phyloP scores from a whole-genome alignment of 2,329 filamentous ascomycete species.

The Metarhizium guizhouense region DNA sequence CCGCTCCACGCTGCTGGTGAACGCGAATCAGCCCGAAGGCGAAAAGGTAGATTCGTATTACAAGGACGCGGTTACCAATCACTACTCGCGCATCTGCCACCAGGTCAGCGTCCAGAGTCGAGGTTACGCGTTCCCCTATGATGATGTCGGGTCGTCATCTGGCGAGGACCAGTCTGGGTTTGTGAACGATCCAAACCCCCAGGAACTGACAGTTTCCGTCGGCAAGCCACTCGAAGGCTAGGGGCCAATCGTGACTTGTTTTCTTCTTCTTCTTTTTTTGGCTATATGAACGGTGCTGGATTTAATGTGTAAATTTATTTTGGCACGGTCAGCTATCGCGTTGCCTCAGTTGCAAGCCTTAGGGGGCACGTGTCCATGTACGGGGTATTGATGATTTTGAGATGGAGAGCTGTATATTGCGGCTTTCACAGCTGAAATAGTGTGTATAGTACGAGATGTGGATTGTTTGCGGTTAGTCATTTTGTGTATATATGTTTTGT shows the following conservation, averaged over 20 bases:
- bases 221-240: slow-evolving; percentile 28
- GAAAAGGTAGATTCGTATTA: slow-evolving; percentile 45
- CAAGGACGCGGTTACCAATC: slow-evolving; percentile 46
- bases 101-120: slow-evolving; percentile 46
- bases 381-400: neutral
- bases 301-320: neutral
- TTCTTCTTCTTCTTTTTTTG: neutral
- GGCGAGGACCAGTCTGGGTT: slow-evolving; percentile 53
- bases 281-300: neutral
- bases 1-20: slow-evolving; percentile 55
- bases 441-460: no score
- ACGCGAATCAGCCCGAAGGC: slow-evolving; percentile 42
- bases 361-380: neutral
- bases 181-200: slow-evolving; percentile 47
- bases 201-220: slow-evolving; percentile 46
- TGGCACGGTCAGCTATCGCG: neutral
- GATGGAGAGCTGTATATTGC: neutral
- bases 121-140: slow-evolving; percentile 65
- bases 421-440: no score
- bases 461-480: neutral
- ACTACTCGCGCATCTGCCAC: slow-evolving; percentile 59
- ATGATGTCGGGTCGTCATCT: slow-evolving; percentile 52
- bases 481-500: neutral
- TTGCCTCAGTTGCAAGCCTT: neutral
- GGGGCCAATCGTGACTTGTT: neutral